Evolutionary conservation across 768 basidiomycete genomes (phyloP).

Genomic region (Boletus barrowsii): DNA sequence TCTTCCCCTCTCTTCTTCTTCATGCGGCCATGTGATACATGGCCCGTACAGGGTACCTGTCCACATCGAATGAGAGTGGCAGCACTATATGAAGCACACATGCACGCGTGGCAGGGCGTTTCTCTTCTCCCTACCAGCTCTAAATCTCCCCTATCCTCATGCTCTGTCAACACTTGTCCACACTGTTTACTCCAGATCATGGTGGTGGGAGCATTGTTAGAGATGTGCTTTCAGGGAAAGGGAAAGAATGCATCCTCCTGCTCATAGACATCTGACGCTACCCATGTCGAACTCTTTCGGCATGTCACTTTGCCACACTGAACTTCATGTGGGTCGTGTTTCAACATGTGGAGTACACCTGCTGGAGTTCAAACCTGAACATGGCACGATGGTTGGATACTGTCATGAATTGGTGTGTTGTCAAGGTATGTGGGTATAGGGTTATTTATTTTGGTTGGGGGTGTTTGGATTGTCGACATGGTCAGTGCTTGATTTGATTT

Average conservation of each 20-base stretch:
- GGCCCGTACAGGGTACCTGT: neutral
- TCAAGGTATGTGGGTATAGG: constrained; percentile 19
- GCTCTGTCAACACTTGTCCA: constrained; percentile 11
- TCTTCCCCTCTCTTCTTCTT: neutral
- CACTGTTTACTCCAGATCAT: constrained; percentile 12
- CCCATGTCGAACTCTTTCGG: constrained; percentile 34
- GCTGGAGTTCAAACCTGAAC: neutral
- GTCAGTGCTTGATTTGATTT: neutral
- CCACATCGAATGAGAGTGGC: constrained; percentile 3
- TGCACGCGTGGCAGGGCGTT: neutral
- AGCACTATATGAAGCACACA: constrained; percentile 15
- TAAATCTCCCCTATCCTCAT: constrained; percentile 4
- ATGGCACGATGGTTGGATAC: constrained; percentile 11
- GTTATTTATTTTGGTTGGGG: no score
- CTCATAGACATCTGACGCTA: constrained; percentile 49
- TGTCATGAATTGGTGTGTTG: constrained; percentile 11
- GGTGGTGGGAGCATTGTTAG: constrained; percentile 2
- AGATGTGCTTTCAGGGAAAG: constrained; percentile 32
- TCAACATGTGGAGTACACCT: constrained; percentile 8
- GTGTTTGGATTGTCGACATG: neutral
- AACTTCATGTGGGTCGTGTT: constrained; percentile 58
- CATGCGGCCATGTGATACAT: constrained; percentile 9
- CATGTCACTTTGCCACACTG: constrained; percentile 61
- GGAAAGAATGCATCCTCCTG: constrained; percentile 42
- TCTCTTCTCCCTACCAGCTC: neutral